These are phyloP conservation scores for Aspergillus fumigatiaffinis DNA, from an alignment of 2,329 filamentous ascomycete species.

Conservation along the genomic window DNA sequence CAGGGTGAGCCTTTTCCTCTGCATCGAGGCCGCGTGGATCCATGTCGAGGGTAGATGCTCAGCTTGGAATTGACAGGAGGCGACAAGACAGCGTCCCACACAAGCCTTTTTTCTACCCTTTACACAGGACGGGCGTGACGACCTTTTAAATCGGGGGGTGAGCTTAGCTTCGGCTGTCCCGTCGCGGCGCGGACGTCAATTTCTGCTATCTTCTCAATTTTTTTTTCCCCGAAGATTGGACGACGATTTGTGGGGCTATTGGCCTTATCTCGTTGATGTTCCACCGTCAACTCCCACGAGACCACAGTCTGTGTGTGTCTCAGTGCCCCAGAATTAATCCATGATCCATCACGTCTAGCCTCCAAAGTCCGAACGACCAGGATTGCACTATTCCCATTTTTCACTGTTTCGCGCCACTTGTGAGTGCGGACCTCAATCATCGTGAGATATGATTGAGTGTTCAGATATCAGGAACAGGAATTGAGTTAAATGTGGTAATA, in stretches of 20 bases:
- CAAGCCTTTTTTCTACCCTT: background rate
- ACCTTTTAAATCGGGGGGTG: background rate
- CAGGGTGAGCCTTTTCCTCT: constrained; percentile 11
- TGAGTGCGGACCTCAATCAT: background rate
- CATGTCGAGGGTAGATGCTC: background rate
- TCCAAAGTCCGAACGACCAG: background rate
- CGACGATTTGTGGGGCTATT: background rate
- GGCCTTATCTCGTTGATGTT: background rate
- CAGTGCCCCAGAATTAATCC: background rate
- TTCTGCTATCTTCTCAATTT: background rate
- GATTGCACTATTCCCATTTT: background rate
- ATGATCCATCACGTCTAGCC: background rate
- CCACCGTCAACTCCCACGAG: background rate
- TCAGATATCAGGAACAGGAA: background rate
- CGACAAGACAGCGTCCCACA: background rate
- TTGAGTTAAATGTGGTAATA: background rate
- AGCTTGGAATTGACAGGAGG: background rate
- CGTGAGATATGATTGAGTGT: too few relatives aligned
- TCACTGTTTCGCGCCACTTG: background rate
- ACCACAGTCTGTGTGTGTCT: background rate
- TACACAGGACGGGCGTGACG: background rate
- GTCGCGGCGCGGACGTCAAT: background rate
- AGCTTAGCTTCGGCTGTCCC: background rate
- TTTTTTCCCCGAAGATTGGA: background rate
- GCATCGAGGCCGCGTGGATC: constrained; percentile 7